Evolutionary conservation across 169 alveolate species (phyloP).

Genomic region (Toxoplasma gondii): DNA sequence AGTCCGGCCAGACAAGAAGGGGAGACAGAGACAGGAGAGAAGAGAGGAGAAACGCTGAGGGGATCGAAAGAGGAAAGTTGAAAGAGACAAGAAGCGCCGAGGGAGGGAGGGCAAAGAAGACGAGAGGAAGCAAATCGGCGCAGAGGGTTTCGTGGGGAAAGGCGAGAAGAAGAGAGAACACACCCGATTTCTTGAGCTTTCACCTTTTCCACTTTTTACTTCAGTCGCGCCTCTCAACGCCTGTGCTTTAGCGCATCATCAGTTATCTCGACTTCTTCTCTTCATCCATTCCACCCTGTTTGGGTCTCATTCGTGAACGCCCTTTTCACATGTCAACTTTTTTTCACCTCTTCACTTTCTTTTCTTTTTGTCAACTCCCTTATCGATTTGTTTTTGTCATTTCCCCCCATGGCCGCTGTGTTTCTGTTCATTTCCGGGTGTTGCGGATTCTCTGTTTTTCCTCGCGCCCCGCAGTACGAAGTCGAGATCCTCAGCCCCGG

Average conservation of each 20-base stretch:
- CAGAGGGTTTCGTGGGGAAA: too few relatives aligned
- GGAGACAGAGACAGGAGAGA: not conserved
- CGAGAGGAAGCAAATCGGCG: not conserved
- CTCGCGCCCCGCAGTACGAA: not conserved
- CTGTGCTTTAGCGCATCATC: too few relatives aligned
- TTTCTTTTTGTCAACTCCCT: not conserved
- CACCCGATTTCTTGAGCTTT: too few relatives aligned
- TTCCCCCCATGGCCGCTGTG: not conserved
- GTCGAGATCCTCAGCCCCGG: conserved; percentile 28
- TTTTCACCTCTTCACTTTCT: not conserved
- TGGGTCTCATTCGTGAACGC: not conserved
- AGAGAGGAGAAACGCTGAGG: not conserved
- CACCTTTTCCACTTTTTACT: too few relatives aligned
- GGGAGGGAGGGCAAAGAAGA: not conserved
- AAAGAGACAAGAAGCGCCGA: not conserved
- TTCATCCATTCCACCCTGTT: too few relatives aligned
- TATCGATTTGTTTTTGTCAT: not conserved
- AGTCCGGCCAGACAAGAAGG: not conserved
- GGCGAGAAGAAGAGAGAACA: too few relatives aligned
- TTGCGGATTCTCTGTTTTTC: not conserved
- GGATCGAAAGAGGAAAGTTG: not conserved
- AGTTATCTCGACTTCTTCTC: too few relatives aligned
- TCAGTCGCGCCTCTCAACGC: too few relatives aligned
- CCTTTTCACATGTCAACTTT: not conserved
- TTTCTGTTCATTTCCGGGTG: not conserved